Base-by-base conservation (phyloP, 1,139 yeast genomes). In the Candida pseudoviswanathii region DNA sequence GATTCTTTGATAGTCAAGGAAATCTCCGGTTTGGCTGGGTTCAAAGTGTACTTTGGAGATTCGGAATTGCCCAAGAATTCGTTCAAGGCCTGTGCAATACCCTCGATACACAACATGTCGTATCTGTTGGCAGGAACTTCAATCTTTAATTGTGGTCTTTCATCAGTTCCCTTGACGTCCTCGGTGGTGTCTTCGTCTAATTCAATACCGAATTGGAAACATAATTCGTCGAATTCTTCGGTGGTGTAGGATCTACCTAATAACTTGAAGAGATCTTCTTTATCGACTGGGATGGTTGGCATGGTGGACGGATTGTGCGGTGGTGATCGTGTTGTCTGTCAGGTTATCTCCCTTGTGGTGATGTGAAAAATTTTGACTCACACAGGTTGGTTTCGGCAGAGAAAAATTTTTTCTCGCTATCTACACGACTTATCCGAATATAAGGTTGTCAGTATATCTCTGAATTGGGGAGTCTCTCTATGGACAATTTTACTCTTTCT, bases 101-200 rank as follows among this genome's bases (percentile, higher is more conserved):
- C 99, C 71, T 95, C 99, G 57, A 91, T 87, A 76, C 99, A 95
- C 59, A 95, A 84, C 94, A 95, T 85, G 68, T 94, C 99, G 65
- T 94, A 95, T 75, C 99, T 84, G 74, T 95, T 95, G 56, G 99
- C 99, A 50, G 97, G 98, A 57, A 95, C 86, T 69, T 95, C 99
- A 63, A 95, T 91, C 74, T 95, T 95, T 62, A 90, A 80, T 71
- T 92, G 96, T 24, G 99, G 97, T 68, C 98, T 89, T 72, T 92
- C 97, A 43, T 81, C 85, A 7, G 50, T 47, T 50, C 80, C 86
- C 59, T 75, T 76, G 54, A 89, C 86, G 47, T 86, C 95, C 46
- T 86, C 90, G 43, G 95, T 88, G 60, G 89, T 84, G 67, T 95
- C 99, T 73, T 95, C 99, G 68, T 95, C 99, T 57, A 95, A 80